These are phyloP conservation scores for Sisymbrium altissimum DNA, from an alignment of 345 rosid species.

Conservation along the genomic window DNA sequence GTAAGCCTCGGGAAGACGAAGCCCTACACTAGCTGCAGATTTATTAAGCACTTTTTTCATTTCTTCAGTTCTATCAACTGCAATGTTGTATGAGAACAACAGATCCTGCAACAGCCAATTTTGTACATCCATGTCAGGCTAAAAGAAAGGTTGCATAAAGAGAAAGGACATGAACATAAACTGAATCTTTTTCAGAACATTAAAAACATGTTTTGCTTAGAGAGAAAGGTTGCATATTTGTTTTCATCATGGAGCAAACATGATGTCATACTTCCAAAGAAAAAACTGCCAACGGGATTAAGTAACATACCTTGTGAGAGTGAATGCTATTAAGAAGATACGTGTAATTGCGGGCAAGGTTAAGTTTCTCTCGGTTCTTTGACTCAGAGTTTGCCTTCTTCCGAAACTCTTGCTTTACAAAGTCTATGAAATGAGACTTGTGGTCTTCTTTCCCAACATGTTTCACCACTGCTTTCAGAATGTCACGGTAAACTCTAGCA, in stretches of 20 bases:
- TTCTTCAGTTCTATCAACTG: slow-evolving; percentile 79
- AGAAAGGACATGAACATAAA: no score
- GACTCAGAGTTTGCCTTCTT: slow-evolving; percentile 40
- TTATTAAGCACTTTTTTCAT: slow-evolving; percentile 66
- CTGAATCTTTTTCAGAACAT: no score
- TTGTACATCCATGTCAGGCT: not conserved
- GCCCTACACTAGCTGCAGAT: slow-evolving; percentile 95
- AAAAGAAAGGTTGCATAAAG: no score
- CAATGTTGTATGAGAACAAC: slow-evolving; percentile 85
- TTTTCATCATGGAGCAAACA: not conserved
- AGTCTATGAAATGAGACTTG: slow-evolving; percentile 66
- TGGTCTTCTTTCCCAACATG: slow-evolving; percentile 75
- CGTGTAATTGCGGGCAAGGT: slow-evolving; percentile 63
- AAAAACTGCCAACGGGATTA: not conserved
- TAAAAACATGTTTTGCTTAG: no score
- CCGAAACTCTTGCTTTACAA: slow-evolving; percentile 52
- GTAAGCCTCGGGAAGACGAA: slow-evolving; percentile 79
- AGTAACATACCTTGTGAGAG: slow-evolving; percentile 62
- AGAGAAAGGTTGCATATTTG: not conserved
- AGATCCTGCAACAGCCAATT: slow-evolving; percentile 55
- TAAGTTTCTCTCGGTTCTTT: slow-evolving; percentile 45
- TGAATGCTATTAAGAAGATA: slow-evolving; percentile 69
- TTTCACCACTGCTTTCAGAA: slow-evolving; percentile 65
- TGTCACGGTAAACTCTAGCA: slow-evolving; percentile 55
- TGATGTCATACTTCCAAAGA: not conserved